Evolutionary conservation across 805 yeast species (phyloP), one percentile per base, ranked within the genome.

Genomic region (Spathaspora passalidarum): DNA sequence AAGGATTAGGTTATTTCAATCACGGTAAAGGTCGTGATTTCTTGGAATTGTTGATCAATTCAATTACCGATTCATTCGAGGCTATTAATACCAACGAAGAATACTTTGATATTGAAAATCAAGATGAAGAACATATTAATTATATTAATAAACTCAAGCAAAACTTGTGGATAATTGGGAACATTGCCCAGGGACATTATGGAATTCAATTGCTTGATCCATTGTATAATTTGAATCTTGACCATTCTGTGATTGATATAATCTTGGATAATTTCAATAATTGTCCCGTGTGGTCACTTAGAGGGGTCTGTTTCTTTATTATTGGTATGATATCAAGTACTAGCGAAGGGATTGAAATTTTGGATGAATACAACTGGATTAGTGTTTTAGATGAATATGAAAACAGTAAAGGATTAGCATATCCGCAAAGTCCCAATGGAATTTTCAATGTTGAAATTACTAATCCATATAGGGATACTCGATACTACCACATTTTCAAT

Each of bases 151-250:
- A 20, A 3, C 62, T 92, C 20, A 88, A 88, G 57, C 87, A 91
- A 9, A 79, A 85, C 26, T 56, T 92, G 29, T 92, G 97, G 97
- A 83, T 95, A 1, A 72, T 88, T 26, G 97, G 97, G 0, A 82
- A 84, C 55, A 81, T 91, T 23, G 91, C 91, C 1, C 79, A 90
- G 0, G 79, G 89, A 1, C 76, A 77, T 8, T 66, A 75, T 43
- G 97, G 97, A 0, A 81, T 86, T 18, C 72, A 68, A 44, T 50
- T 71, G 7, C 50, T 72, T 7, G 72, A 67, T 44, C 68, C 72
- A 2, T 48, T 62, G 38, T 60, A 61, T 47, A 55, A 52, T 35
- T 47, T 55, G 7, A 50, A 53, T 16, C 44, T 64, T 5, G 48
- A 38, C 26, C 4, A n/a, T 23, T 8, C 21, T 10, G n/a, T n/a